Evolutionary conservation across 2,329 filamentous ascomycete species (phyloP).

Genomic region (Alternaria hordeiaustralica): DNA sequence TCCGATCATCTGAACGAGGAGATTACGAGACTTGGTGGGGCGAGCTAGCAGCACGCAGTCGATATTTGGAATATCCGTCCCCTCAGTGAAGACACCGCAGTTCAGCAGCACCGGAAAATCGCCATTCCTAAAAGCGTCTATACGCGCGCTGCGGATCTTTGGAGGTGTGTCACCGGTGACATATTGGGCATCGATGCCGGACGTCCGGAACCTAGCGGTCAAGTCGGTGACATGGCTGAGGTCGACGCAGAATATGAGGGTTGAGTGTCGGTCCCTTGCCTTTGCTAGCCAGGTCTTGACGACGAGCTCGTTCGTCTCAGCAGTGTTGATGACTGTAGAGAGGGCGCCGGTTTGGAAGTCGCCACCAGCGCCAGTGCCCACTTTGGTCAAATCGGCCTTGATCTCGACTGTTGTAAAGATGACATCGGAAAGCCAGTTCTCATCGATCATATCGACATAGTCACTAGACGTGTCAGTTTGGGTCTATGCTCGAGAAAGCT

Average conservation of each 20-base stretch:
- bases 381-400: slow-evolving; percentile 76
- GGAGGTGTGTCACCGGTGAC: slow-evolving; percentile 83
- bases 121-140: slow-evolving; percentile 77
- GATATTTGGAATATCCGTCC: slow-evolving; percentile 96
- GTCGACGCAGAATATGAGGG: slow-evolving; percentile 93
- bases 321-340: slow-evolving; percentile 82
- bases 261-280: slow-evolving; percentile 76
- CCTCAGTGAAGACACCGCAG: slow-evolving; percentile 95
- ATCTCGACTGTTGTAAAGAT: slow-evolving; percentile 91
- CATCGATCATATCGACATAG: slow-evolving; percentile 80
- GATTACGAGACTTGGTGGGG: slow-evolving; percentile 89
- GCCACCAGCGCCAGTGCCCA: slow-evolving; percentile 69
- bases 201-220: slow-evolving; percentile 74
- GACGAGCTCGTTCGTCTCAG: slow-evolving; percentile 80
- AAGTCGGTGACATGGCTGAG: slow-evolving; percentile 79
- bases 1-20: slow-evolving; percentile 97
- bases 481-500: not conserved
- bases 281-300: slow-evolving; percentile 86
- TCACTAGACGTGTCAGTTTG: slow-evolving; percentile 52
- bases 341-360: slow-evolving; percentile 84
- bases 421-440: slow-evolving; percentile 92
- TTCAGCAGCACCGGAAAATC: slow-evolving; percentile 90
- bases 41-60: slow-evolving; percentile 89
- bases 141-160: slow-evolving; percentile 69
- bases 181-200: slow-evolving; percentile 82